A percentile compares a stretch with the other conserved stretches of the same genome.
These are phyloP conservation scores for Hanseniaspora occidentalis DNA, from an alignment of 805 yeast genomes.

Conservation along the genomic window DNA sequence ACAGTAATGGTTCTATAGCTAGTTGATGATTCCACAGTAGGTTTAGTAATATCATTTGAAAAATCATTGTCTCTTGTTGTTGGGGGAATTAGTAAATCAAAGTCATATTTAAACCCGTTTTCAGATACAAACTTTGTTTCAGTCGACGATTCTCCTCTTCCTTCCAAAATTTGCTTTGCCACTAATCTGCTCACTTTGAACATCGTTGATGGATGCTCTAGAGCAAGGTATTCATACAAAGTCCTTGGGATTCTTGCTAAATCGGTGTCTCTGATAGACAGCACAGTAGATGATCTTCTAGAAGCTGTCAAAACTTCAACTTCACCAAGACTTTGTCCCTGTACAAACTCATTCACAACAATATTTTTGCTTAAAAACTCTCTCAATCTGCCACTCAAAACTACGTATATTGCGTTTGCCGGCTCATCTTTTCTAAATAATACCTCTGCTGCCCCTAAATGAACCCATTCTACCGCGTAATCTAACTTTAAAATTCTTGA, in stretches of 20 bases:
- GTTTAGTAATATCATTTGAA: constrained; percentile 9
- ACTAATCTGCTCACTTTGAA: constrained; percentile 80
- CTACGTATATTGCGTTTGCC: constrained; percentile 85
- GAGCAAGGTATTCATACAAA: constrained; percentile 71
- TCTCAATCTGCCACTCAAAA: constrained; percentile 77
- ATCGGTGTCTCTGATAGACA: constrained; percentile 89
- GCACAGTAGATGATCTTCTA: constrained; percentile 51
- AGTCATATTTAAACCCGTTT: constrained; percentile 17
- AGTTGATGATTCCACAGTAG: constrained; percentile 12
- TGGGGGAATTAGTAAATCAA: constrained; percentile 23
- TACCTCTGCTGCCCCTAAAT: constrained; percentile 72
- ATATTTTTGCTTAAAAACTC: constrained; percentile 27
- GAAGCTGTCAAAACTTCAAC: constrained; percentile 83
- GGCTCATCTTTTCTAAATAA: constrained; percentile 71
- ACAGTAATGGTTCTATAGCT: constrained; percentile 71
- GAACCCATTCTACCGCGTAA: constrained; percentile 92
- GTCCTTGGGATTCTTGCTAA: constrained; percentile 86
- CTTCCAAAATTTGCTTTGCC: constrained; percentile 38
- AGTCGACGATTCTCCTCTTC: constrained; percentile 7
- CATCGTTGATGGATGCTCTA: constrained; percentile 81
- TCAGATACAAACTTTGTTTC: constrained; percentile 9
- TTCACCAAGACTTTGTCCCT: constrained; percentile 91
- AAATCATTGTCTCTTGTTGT: constrained; percentile 6
- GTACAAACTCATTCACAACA: constrained; percentile 70
- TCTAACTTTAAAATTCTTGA: constrained; percentile 62